Conservation (phyloP, 495 filamentous ascomycete genomes). For the Bryoglossum gracile region DNA sequence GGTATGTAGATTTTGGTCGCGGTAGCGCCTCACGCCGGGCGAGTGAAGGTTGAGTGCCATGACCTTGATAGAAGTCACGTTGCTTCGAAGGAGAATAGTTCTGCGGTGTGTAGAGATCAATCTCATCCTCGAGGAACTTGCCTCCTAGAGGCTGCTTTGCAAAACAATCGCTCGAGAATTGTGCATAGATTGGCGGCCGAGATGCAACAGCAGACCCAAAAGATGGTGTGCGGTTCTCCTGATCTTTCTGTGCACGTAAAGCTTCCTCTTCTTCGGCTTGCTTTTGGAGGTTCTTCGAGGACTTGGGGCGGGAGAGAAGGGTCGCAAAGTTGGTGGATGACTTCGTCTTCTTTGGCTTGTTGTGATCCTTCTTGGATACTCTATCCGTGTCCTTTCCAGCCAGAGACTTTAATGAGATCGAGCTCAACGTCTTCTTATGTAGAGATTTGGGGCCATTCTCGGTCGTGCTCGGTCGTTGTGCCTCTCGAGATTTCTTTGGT, state of each 20-base stretch:
- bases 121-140: conserved; percentile 47
- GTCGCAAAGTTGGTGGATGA: conserved; percentile 71
- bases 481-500: conserved; percentile 34
- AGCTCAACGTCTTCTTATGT: conserved; percentile 60
- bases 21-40: conserved; percentile 27
- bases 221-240: conserved; percentile 65
- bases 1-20: conserved; percentile 23
- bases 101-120: conserved; percentile 37
- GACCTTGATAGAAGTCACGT: conserved; percentile 53
- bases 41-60: conserved; percentile 46
- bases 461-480: conserved; percentile 19
- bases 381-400: conserved; percentile 49
- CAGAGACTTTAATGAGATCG: conserved; percentile 57
- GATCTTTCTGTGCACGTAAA: conserved; percentile 53
- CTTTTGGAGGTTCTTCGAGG: conserved; percentile 46
- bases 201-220: conserved; percentile 40
- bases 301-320: conserved; percentile 54
- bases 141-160: conserved; percentile 39
- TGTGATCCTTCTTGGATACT: conserved; percentile 40
- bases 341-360: conserved; percentile 63
- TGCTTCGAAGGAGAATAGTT: conserved; percentile 59
- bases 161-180: conserved; percentile 47
- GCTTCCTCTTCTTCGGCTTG: conserved; percentile 32
- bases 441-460: conserved; percentile 29
- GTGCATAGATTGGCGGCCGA: conserved; percentile 69